phyloP scores from a whole-genome alignment of 768 basidiomycete species.

The Pleurotus djamor region DNA sequence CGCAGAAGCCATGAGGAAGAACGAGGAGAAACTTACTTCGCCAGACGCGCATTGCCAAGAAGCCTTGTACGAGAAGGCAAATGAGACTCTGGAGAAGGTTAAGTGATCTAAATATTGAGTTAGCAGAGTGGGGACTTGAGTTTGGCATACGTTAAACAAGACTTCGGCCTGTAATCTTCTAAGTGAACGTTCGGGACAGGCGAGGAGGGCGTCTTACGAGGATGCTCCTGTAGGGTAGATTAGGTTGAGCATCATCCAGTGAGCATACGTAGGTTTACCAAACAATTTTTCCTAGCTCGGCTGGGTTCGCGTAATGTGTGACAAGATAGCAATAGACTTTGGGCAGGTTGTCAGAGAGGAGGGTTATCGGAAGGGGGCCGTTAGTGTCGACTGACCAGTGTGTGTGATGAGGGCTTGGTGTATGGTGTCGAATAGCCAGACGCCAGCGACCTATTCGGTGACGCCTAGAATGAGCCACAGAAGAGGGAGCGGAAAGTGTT shows the following conservation, averaged over 20 bases:
- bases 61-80: slow-evolving; percentile 57
- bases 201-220: slow-evolving; percentile 28
- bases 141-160: slow-evolving; percentile 43
- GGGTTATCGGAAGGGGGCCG: not conserved
- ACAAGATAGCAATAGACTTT: slow-evolving; percentile 54
- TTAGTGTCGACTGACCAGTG: slow-evolving; percentile 29
- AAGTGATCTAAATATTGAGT: not conserved
- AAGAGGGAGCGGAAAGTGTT: not conserved
- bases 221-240: slow-evolving; percentile 39
- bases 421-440: slow-evolving; percentile 48
- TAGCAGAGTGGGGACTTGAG: slow-evolving; percentile 10
- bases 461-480: not conserved
- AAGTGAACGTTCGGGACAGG: not conserved
- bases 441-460: slow-evolving; percentile 36
- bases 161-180: slow-evolving; percentile 43
- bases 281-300: slow-evolving; percentile 34
- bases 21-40: slow-evolving; percentile 24
- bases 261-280: slow-evolving; percentile 32
- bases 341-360: not conserved
- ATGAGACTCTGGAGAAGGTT: slow-evolving; percentile 39
- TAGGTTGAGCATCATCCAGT: no score
- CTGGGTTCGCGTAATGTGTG: slow-evolving; percentile 46
- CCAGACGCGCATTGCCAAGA: slow-evolving; percentile 41
- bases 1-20: not conserved
- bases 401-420: slow-evolving; percentile 58